These are phyloP conservation scores for Madurella mycetomatis DNA, from an alignment of 2,329 filamentous ascomycete genomes.

Conservation along the genomic window DNA sequence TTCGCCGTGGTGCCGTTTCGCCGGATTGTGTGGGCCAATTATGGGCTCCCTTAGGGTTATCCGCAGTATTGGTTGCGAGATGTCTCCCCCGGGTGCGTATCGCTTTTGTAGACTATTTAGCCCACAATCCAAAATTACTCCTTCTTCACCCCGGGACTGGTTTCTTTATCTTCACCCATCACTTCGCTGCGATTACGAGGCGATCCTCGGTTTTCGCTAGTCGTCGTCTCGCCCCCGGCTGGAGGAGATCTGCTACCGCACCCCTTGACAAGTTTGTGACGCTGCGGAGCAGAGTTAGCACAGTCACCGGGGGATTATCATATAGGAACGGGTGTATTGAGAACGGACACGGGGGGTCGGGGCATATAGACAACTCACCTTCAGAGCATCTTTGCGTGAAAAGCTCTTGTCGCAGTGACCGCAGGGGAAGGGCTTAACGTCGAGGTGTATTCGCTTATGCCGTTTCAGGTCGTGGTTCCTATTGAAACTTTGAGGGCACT, in stretches of 20 bases:
- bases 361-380: slow-evolving; percentile 46
- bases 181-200: slow-evolving; percentile 10
- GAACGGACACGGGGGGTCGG: background rate
- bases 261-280: slow-evolving; percentile 61
- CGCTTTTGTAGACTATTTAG: background rate
- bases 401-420: slow-evolving; percentile 92
- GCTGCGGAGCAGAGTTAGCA: slow-evolving; percentile 33
- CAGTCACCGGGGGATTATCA: background rate
- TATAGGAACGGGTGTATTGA: background rate
- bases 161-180: slow-evolving; percentile 12
- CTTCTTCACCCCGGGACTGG: slow-evolving; percentile 18
- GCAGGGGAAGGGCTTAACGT: slow-evolving; percentile 94
- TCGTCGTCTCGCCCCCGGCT: slow-evolving; percentile 5
- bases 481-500: slow-evolving; percentile 91
- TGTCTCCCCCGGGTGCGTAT: background rate
- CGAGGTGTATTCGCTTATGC: slow-evolving; percentile 90
- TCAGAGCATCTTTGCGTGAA: slow-evolving; percentile 91
- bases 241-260: slow-evolving; percentile 44
- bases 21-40: too few species aligned
- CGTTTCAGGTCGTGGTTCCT: slow-evolving; percentile 94
- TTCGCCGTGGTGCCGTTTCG: too few species aligned
- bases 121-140: slow-evolving; percentile 6
- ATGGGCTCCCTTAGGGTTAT: too few species aligned
- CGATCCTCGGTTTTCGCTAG: slow-evolving; percentile 3
- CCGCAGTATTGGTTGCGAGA: background rate